A percentile compares a stretch with the other conserved stretches of the same genome.
Evolutionary conservation across 2,329 filamentous ascomycete species (phyloP).

Genomic region (Blumeria hordei): DNA sequence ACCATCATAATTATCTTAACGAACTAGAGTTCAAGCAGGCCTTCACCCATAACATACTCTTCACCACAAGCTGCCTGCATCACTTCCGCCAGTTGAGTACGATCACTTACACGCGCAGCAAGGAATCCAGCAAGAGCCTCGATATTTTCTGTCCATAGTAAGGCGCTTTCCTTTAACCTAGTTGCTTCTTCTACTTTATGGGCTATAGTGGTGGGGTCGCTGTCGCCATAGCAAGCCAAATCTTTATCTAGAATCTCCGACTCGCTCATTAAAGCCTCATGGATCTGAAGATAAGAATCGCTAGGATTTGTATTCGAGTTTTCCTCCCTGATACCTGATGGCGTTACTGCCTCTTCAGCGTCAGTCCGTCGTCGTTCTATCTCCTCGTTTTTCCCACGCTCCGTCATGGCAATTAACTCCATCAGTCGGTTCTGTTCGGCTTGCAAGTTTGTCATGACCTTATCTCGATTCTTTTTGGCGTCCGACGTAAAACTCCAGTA

Average conservation of each 20-base stretch:
- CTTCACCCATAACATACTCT: slow-evolving; percentile 23
- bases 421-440: slow-evolving; percentile 15
- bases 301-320: slow-evolving; percentile 11
- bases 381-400: slow-evolving; percentile 16
- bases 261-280: slow-evolving; percentile 11
- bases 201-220: slow-evolving; percentile 12
- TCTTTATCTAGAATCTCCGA: slow-evolving; percentile 13
- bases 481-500: slow-evolving; percentile 44
- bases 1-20: neutral
- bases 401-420: slow-evolving; percentile 14
- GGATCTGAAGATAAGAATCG: slow-evolving; percentile 10
- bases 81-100: slow-evolving; percentile 15
- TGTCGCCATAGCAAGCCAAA: slow-evolving; percentile 12
- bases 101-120: slow-evolving; percentile 12
- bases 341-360: neutral
- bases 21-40: slow-evolving; percentile 18
- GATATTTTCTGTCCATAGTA: slow-evolving; percentile 15
- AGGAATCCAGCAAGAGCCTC: slow-evolving; percentile 13
- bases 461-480: slow-evolving; percentile 22
- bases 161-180: slow-evolving; percentile 10
- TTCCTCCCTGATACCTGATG: slow-evolving; percentile 6
- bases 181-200: slow-evolving; percentile 12
- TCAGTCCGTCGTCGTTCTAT: slow-evolving; percentile 15
- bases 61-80: slow-evolving; percentile 20
- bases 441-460: slow-evolving; percentile 16